Conservation (phyloP, 208 protist genomes). For the Leishmania arabica region DNA sequence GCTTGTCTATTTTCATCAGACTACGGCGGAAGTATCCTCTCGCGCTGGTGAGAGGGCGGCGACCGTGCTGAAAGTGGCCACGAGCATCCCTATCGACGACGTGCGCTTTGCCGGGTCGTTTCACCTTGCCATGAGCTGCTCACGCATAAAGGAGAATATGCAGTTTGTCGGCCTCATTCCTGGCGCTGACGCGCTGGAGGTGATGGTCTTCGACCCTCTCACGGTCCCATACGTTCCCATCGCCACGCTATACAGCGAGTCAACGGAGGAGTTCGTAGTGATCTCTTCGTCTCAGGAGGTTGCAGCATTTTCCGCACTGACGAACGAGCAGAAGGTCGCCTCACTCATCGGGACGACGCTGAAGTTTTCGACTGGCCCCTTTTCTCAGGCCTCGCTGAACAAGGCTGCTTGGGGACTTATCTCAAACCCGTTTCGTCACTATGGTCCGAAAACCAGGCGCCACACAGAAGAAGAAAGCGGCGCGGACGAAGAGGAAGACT, state of each 20-base stretch:
- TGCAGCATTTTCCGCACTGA: slow-evolving; percentile 6
- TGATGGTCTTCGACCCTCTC: slow-evolving; percentile 24
- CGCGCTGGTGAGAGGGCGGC: background rate
- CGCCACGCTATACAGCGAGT: slow-evolving; percentile 21
- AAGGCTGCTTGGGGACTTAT: slow-evolving; percentile 7
- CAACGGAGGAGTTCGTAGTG: slow-evolving; percentile 23
- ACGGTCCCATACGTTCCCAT: slow-evolving; percentile 15
- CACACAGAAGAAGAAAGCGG: slow-evolving; percentile 6
- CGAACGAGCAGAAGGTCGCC: slow-evolving; percentile 4
- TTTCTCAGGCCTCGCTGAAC: slow-evolving; percentile 13
- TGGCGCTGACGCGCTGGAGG: slow-evolving; percentile 15
- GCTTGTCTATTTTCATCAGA: slow-evolving; percentile 10
- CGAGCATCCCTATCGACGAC: slow-evolving; percentile 17
- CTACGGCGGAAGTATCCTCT: background rate
- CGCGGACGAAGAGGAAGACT: slow-evolving; percentile 19
- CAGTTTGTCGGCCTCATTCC: slow-evolving; percentile 31
- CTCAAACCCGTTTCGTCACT: slow-evolving; percentile 32
- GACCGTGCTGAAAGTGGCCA: slow-evolving; percentile 8
- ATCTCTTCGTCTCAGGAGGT: slow-evolving; percentile 20
- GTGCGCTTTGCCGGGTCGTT: slow-evolving; percentile 34
- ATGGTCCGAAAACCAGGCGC: slow-evolving; percentile 17
- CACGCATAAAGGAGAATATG: slow-evolving; percentile 17
- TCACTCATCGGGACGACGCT: slow-evolving; percentile 16
- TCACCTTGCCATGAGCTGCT: slow-evolving; percentile 29
- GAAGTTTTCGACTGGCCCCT: slow-evolving; percentile 22